Evolutionary conservation across 2,329 filamentous ascomycete genomes (phyloP).

Genomic region (Colletotrichum sp.): DNA sequence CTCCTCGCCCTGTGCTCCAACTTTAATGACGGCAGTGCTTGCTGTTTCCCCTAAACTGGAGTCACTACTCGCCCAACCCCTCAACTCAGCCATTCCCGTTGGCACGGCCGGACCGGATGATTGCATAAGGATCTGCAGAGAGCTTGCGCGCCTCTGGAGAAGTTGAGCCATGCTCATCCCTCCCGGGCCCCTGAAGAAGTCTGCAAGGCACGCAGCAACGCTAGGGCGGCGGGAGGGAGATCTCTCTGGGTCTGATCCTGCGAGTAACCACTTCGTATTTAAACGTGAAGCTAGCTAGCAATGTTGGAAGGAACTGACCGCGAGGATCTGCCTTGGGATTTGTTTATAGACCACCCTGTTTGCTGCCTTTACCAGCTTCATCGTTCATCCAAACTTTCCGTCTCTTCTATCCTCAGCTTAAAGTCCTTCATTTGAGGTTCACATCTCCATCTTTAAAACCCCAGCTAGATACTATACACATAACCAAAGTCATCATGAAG

Average conservation of each 20-base stretch:
- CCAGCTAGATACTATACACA: not conserved
- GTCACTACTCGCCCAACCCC: not conserved
- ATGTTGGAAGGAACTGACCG: not conserved
- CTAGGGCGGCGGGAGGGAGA: not conserved
- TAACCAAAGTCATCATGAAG: conserved; percentile 14
- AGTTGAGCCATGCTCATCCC: not conserved
- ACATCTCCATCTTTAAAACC: not conserved
- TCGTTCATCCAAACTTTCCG: not conserved
- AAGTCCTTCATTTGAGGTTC: not conserved
- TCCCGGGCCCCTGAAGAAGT: not conserved
- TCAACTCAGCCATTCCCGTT: not conserved
- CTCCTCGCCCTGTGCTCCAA: not conserved
- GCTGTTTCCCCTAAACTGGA: not conserved
- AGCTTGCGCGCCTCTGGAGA: conserved; percentile 3
- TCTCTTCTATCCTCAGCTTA: not conserved
- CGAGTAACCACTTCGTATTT: not conserved
- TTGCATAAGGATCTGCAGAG: conserved; percentile 22
- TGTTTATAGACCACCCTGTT: not conserved
- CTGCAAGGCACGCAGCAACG: not conserved
- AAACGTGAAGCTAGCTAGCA: not conserved
- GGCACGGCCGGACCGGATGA: not conserved
- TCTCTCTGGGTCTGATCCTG: conserved; percentile 1
- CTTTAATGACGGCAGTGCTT: not conserved
- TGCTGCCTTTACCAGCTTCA: not conserved
- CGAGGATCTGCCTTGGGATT: not conserved